Base-by-base conservation (phyloP, 2,329 filamentous ascomycete genomes). In the Ophiostoma sp. region DNA sequence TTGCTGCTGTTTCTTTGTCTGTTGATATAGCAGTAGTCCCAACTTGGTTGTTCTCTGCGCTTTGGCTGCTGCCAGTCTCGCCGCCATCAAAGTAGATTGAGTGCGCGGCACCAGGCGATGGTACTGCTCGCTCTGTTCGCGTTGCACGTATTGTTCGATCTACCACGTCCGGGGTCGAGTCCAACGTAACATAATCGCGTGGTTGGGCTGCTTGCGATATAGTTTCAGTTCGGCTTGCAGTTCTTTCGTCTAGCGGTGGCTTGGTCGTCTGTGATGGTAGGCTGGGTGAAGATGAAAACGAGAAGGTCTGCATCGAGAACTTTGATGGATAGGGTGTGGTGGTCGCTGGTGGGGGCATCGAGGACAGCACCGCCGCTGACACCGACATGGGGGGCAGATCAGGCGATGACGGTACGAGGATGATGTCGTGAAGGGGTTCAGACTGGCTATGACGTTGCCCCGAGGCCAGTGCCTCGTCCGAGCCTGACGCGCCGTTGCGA, bases 401-500 rank as follows among this genome's bases (percentile, higher is more conserved):
- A 11, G 64, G 68, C 47, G 70, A 71, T 9, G 70, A 71, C 1
- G 70, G 63, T 5, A 71, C 45, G 6, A 69, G 42, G 27, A 70
- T 67, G 36, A 64, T 41, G n/a, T 70, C 66, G 36, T 58, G 47
- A 8, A 14, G 41, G 16, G 14, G 16, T 3, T 36, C 63, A 44
- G 63, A 47, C 41, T 36, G 63, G 18, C 11, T 12, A 4, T 14
- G 41, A 6, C n/a, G 27, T 12, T 8, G 12, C 9, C 16, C 12
- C 42, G 62, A 45, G 16, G 18, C 40, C 42, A 16, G 42, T 41
- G 7, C 45, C 18, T 27, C 12, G 11, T 38, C 41, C 45, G 41
- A 41, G 44, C 40, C 67, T 47, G 40, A 65, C 16, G 8, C 27
- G 65, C 11, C 58, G 52, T 75, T 70, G 68, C 76, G 72, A 71